These are phyloP conservation scores for Onygenales sp. DNA, from an alignment of 2,329 filamentous ascomycete species.

Conservation along the genomic window DNA sequence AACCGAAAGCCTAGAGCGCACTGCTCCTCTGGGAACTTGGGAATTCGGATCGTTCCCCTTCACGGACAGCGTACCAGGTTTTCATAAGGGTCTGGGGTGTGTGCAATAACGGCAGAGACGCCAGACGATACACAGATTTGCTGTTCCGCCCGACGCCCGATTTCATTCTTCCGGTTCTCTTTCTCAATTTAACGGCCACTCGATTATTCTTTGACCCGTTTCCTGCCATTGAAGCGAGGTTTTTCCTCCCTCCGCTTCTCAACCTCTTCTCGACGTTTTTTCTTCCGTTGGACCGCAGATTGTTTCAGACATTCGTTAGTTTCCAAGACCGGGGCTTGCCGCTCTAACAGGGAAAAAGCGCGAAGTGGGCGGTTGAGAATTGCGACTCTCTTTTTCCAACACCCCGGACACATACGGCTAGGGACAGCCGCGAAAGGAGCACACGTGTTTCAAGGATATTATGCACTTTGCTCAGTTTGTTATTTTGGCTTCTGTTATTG, in stretches of 20 bases:
- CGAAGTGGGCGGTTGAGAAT: neutral
- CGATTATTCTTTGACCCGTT: neutral
- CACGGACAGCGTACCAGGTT: too few relatives aligned
- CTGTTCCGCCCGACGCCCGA: neutral
- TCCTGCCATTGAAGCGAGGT: neutral
- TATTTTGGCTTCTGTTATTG: too few relatives aligned
- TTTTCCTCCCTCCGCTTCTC: too few relatives aligned
- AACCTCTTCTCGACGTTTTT: too few relatives aligned
- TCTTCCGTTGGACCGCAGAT: too few relatives aligned
- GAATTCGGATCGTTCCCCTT: too few relatives aligned
- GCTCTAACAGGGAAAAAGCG: neutral
- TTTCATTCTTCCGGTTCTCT: neutral
- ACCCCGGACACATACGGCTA: too few relatives aligned
- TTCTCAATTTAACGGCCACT: neutral
- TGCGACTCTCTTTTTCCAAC: neutral
- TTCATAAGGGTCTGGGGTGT: neutral
- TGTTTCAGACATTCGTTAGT: neutral
- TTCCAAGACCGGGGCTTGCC: neutral
- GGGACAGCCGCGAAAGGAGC: neutral
- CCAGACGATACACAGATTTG: conserved; percentile 1
- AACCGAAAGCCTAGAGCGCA: neutral
- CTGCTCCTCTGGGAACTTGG: neutral
- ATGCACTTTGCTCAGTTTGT: neutral
- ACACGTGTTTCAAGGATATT: neutral
- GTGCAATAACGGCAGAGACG: neutral